Evolutionary conservation across 306 rosid genomes (phyloP), one percentile per base, ranked within the genome.

Genomic region (Oxytropis ochrocephala): DNA sequence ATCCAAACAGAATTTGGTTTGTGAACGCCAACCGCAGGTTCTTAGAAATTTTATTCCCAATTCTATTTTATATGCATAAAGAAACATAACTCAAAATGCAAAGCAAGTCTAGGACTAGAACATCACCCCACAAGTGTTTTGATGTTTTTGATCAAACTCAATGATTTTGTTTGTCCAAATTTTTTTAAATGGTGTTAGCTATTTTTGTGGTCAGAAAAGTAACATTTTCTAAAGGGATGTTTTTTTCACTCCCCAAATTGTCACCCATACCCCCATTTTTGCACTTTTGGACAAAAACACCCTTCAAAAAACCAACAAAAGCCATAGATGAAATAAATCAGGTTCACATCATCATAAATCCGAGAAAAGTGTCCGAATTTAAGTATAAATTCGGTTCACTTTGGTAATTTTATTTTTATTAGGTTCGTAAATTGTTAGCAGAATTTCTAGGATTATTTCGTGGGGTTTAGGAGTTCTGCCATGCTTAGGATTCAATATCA

Each of bases 401-500:
- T n/a, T n/a, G n/a, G n/a, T n/a, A n/a, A n/a, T n/a, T n/a, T n/a
- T n/a, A n/a, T n/a, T n/a, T n/a, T n/a, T n/a, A n/a, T n/a, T n/a
- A n/a, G n/a, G n/a, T n/a, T n/a, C n/a, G n/a, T n/a, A n/a, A n/a
- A n/a, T n/a, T n/a, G n/a, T n/a, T n/a, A n/a, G n/a, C n/a, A n/a
- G n/a, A n/a, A n/a, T n/a, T n/a, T n/a, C n/a, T n/a, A n/a, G n/a
- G n/a, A n/a, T n/a, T n/a, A n/a, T n/a, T n/a, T n/a, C n/a, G n/a
- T n/a, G n/a, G n/a, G n/a, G n/a, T n/a, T n/a, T n/a, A n/a, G n/a
- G n/a, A n/a, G n/a, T n/a, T n/a, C n/a, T n/a, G n/a, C n/a, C n/a
- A n/a, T n/a, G n/a, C n/a, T n/a, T n/a, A n/a, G n/a, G 18, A 29
- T 66, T 39, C 51, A 66, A 75, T 77, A 16, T 16, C 59, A 79